A percentile compares a stretch with the other conserved stretches of the same genome.
phyloP scores from a whole-genome alignment of 768 basidiomycete species.

The Trametes punicea region DNA sequence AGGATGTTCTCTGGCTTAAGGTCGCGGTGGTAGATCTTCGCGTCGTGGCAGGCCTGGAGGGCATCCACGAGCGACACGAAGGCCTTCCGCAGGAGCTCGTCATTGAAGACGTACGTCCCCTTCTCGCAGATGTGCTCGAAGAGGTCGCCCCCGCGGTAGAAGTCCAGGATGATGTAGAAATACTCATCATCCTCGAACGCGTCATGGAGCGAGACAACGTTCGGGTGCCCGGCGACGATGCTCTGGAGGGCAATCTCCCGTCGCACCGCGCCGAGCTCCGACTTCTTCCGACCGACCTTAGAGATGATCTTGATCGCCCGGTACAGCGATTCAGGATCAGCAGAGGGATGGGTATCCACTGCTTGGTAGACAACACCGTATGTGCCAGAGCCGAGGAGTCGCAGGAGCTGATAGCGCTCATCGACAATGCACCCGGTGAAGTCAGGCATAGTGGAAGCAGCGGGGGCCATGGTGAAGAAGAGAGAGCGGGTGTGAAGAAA shows the following conservation, averaged over 20 bases:
- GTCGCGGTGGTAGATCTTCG: constrained; percentile 85
- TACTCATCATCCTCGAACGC: constrained; percentile 58
- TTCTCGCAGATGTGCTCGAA: constrained; percentile 41
- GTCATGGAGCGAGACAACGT: constrained; percentile 67
- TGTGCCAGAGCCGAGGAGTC: constrained; percentile 89
- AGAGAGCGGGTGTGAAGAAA: background rate
- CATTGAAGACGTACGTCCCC: constrained; percentile 30
- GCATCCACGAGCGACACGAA: constrained; percentile 55
- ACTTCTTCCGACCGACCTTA: constrained; percentile 1
- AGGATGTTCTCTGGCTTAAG: constrained; percentile 99
- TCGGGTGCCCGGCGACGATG: constrained; percentile 50
- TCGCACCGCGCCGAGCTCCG: constrained; percentile 36
- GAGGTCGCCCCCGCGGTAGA: constrained; percentile 40
- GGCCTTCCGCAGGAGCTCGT: constrained; percentile 15
- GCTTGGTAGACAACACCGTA: constrained; percentile 95
- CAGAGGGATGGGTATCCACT: constrained; percentile 38
- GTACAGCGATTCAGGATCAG: constrained; percentile 2
- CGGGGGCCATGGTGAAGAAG: constrained; percentile 13
- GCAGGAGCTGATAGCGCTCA: constrained; percentile 62
- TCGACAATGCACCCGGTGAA: constrained; percentile 53
- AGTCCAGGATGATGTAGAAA: constrained; percentile 67
- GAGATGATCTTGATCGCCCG: constrained; percentile 26
- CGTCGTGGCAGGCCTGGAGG: constrained; percentile 46
- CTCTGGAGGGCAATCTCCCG: constrained; percentile 66
- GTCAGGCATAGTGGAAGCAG: constrained; percentile 16